Percentiles rank a stretch among this genome's conserved stretches.
phyloP scores from a whole-genome alignment of 176 grass and related monocot species.

The Aegilops sharonensis region DNA sequence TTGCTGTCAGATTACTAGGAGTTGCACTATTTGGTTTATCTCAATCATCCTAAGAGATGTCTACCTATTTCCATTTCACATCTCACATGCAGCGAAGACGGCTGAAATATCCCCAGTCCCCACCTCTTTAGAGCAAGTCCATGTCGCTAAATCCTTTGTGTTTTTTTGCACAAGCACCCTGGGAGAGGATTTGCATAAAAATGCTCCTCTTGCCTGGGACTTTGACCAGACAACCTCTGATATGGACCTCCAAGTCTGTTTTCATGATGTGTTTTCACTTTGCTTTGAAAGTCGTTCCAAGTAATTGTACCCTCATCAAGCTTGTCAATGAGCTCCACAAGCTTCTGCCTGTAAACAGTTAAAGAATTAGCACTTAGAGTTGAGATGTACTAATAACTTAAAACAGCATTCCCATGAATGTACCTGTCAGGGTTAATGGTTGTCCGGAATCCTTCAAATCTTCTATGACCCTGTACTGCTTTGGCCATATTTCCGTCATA shows the following conservation, averaged over 20 bases:
- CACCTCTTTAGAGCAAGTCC: conserved; percentile 23
- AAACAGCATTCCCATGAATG: conserved; percentile 21
- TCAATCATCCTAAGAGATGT: neutral
- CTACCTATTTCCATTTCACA: conserved; percentile 17
- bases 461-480: conserved; percentile 89
- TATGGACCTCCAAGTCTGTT: conserved; percentile 78
- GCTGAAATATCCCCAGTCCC: conserved; percentile 27
- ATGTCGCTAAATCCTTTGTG: conserved; percentile 32
- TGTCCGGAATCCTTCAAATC: conserved; percentile 85
- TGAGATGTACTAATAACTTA: conserved; percentile 21
- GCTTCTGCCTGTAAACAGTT: conserved; percentile 51
- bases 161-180: conserved; percentile 81
- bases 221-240: conserved; percentile 59
- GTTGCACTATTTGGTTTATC: conserved; percentile 15
- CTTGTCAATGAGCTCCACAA: conserved; percentile 80
- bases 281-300: conserved; percentile 59
- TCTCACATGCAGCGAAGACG: conserved; percentile 16
- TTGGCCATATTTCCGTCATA: conserved; percentile 99
- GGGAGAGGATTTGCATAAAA: conserved; percentile 99
- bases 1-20: conserved; percentile 23
- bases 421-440: conserved; percentile 87
- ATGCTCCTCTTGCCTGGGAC: conserved; percentile 73
- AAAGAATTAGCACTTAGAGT: conserved; percentile 27
- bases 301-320: conserved; percentile 58
- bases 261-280: conserved; percentile 67